Evolutionary conservation across 129 eudicot species (phyloP).

Genomic region (Lonicera japonica): DNA sequence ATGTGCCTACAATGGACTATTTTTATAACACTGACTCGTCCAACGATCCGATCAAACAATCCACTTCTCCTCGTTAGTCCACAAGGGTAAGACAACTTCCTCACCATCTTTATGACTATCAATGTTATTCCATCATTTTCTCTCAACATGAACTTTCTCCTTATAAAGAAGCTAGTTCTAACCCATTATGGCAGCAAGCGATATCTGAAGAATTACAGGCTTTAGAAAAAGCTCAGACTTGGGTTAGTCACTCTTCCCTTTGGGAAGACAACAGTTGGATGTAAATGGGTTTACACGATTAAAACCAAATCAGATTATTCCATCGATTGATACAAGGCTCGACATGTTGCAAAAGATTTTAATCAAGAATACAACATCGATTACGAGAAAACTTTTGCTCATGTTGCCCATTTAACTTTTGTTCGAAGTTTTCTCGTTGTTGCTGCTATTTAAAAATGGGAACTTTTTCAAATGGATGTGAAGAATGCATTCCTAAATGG

Average conservation of each 20-base stretch:
- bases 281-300: neutral
- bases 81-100: neutral
- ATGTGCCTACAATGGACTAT: neutral
- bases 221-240: neutral
- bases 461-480: neutral
- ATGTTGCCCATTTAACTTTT: neutral
- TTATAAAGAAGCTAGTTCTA: neutral
- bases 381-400: neutral
- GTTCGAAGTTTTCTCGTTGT: neutral
- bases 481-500: neutral
- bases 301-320: neutral
- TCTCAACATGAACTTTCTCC: neutral
- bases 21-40: no score
- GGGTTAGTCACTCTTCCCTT: neutral
- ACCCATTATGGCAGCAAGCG: neutral
- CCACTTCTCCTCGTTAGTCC: neutral
- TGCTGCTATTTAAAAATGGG: neutral
- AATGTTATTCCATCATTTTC: neutral
- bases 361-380: neutral
- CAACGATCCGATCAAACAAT: constrained; percentile 1
- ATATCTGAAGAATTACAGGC: neutral
- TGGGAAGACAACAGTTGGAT: neutral
- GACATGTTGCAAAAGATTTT: neutral
- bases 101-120: neutral
- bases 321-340: neutral